Base-by-base conservation (phyloP, 129 eudicot species). In the Chrysanthemum lavandulifolium region DNA sequence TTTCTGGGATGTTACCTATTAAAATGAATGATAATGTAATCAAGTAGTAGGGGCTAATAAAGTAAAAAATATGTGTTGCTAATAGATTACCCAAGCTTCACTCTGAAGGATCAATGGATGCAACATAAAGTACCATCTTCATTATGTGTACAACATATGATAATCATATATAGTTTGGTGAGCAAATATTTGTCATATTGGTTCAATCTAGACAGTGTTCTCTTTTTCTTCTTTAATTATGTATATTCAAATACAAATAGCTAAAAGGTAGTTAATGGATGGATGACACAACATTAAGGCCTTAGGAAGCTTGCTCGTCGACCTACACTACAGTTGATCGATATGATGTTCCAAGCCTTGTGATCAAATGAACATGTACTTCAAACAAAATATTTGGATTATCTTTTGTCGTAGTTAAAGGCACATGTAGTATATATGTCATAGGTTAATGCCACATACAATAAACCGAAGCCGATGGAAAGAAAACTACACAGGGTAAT, bases 71-170 rank as follows among this genome's bases (percentile, higher is more conserved):
- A 67, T 78, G 77, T 43, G 73, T 78, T 54, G 72, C 71, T 78
- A 78, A 71, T 78, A 53, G 76, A 64, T 71, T 45, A 72, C 68
- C 77, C 73, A 65, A 65, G 82, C 78, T 78, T 72, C 82, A 65
- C 82, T 71, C 71, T 78, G 78, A 78, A 78, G 82, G 82, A 55
- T 78, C 72, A 18, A 65, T 29, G 61, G 72, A 78, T 71, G 82
- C 68, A 48, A 43, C 77, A 78, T 71, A 78, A 78, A 78, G 82
- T 78, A 71, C 68, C 73, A 78, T 72, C 73, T 65, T 72, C 63
- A 72, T 78, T 43, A 78, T 78, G 77, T 55, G 68, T 56, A 29
- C 82, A 40, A 71, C 67, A 47, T 62, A 71, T 71, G 66, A 78
- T 78, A 51, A 78, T 72, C 60, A 78, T 40, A 40, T 40, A 40